Conservation (phyloP, 1,139 yeast species). For the Hanseniaspora gamundiae region DNA sequence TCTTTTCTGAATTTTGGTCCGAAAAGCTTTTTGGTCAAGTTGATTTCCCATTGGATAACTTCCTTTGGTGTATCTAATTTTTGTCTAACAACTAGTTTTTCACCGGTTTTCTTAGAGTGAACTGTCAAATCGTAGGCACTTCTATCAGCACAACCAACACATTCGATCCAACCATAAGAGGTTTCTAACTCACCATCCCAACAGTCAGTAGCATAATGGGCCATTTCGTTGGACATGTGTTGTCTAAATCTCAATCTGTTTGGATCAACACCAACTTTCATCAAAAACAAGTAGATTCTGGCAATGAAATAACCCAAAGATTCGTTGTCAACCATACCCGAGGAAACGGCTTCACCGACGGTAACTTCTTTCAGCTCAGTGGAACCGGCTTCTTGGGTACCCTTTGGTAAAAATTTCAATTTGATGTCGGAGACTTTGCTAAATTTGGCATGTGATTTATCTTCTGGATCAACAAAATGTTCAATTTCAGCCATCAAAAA, state of each 20-base stretch:
- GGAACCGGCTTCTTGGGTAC: slow-evolving; percentile 74
- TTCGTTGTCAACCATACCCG: slow-evolving; percentile 89
- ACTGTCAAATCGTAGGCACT: slow-evolving; percentile 96
- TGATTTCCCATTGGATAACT: slow-evolving; percentile 75
- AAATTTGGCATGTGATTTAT: slow-evolving; percentile 76
- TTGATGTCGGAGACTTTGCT: slow-evolving; percentile 59
- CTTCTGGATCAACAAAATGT: slow-evolving; percentile 88
- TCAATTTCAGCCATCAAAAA: slow-evolving; percentile 99
- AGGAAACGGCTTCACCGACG: slow-evolving; percentile 79
- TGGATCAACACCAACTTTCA: slow-evolving; percentile 83
- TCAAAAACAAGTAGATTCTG: slow-evolving; percentile 74
- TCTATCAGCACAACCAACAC: slow-evolving; percentile 99
- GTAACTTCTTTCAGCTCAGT: slow-evolving; percentile 53
- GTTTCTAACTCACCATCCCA: slow-evolving; percentile 98
- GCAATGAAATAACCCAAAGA: slow-evolving; percentile 96
- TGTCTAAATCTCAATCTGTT: slow-evolving; percentile 88
- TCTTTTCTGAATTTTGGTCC: slow-evolving; percentile 97
- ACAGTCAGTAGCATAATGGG: slow-evolving; percentile 98
- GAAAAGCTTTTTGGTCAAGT: slow-evolving; percentile 83
- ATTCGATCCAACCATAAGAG: slow-evolving; percentile 98
- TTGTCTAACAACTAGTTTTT: slow-evolving; percentile 88
- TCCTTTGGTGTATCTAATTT: slow-evolving; percentile 71
- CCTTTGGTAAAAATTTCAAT: slow-evolving; percentile 73
- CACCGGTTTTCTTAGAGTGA: slow-evolving; percentile 90
- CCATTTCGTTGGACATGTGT: slow-evolving; percentile 98